Evolutionary conservation across 805 yeast species (phyloP), one percentile per base, ranked within the genome.

Genomic region (Wickerhamiella vanderwaltii): DNA sequence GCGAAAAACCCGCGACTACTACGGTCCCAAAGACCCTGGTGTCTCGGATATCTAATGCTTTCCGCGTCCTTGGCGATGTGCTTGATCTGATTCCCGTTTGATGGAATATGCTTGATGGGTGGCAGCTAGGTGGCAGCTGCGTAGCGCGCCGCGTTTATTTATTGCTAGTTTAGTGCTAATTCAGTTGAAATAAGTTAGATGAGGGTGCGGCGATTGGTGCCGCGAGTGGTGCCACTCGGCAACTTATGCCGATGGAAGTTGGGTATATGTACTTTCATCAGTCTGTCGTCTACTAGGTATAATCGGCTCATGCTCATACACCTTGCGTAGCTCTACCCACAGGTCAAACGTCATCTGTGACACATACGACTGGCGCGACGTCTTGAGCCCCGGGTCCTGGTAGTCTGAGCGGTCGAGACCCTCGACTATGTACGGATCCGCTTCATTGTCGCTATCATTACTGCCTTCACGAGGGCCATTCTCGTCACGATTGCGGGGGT

Each of bases 51-150:
- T 15, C 13, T 6, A 26, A 25, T 19, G 16, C 28, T 17, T 5
- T 35, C 7, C 9, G 11, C 3, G 19, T 20, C 12, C 15, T 29
- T 6, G 39, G 39, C 24, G 39, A 35, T 13, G 24, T 35, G 7
- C 29, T 35, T 6, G 39, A 35, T 12, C 29, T 35, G 5, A 12
- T 35, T 24, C 39, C 39, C 15, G 12, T 35, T 2, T 35, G 13
- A 18, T 9, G 17, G 18, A 13, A 16, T 19, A 29, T 11, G 7
- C 7, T 23, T 23, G 7, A 23, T 23, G 9, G 7, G 9, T 7
- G 7, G 11, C 11, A 7, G 7, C 26, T 7, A 7, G 9, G 26
- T 23, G 11, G 15, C 4, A 11, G 16, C 11, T 17, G 4, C 22
- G 6, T 16, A n/a, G 9, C 19, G 20, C 6, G n/a, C 23, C 34